Evolutionary conservation across 805 yeast species (phyloP), one percentile per base, ranked within the genome.

Genomic region (Sungouiella blattae): DNA sequence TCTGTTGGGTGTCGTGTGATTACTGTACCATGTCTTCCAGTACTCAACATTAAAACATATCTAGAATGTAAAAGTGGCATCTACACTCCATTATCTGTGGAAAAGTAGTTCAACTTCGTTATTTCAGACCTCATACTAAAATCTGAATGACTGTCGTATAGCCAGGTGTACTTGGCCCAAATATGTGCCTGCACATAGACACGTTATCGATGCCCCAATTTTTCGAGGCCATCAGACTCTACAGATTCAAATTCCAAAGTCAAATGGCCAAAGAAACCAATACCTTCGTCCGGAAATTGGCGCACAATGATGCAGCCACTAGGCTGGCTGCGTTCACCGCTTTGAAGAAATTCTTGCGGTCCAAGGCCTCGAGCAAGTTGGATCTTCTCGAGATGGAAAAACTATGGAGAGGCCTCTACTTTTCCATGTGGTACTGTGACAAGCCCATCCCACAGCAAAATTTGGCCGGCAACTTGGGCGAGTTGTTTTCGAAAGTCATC

Each of bases 381-480:
- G 52, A 69, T 5, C 62, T 55, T 30, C 52, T 74, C 26, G 93
- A 87, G 35, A 68, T 78, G 44, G 84, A 84, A 47, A 89, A 91
- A 57, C 66, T 93, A 40, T 93, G 98, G 97, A 88, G 86, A 62
- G 98, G 98, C n/a, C 70, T 93, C 26, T 93, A 83, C 61, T 93
- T 72, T 55, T 77, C 95, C 8, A 87, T 93, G 95, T 93, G 98
- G 98, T 87, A 83, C 64, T 77, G 94, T 55, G 98, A 93, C 59
- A 77, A 89, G 54, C 95, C 96, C 18, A 72, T 83, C 50, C 93
- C 95, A 16, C 98, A 93, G 61, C 96, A 88, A 59, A 66, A 80
- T 40, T 66, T 93, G 25, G 95, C 96, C 2, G 74, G 71, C 31
- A 78, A 76, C 28, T 65, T 93, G 43, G 95, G 91, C 2, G 67